These are phyloP conservation scores for Solanum stenotomum DNA, from an alignment of 257 asterid species.

Conservation along the genomic window DNA sequence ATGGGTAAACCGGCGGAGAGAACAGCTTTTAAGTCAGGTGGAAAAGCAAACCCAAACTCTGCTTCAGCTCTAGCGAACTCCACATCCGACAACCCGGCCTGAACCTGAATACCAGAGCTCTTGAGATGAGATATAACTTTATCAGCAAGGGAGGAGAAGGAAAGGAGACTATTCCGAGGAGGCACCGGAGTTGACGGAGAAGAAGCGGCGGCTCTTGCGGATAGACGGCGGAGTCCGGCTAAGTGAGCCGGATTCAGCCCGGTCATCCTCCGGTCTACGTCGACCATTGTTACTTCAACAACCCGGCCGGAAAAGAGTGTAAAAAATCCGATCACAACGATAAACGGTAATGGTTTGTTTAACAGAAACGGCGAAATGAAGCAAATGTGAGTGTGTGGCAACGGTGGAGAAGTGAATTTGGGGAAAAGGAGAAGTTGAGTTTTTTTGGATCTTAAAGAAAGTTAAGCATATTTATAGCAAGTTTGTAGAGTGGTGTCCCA, in stretches of 20 bases:
- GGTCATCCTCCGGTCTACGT: constrained; percentile 92
- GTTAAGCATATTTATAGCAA: constrained; percentile 33
- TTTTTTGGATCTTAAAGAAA: constrained; percentile 1
- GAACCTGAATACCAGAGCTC: constrained; percentile 47
- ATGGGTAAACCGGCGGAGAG: constrained; percentile 73
- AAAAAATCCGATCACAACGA: neutral
- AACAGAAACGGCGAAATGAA: neutral
- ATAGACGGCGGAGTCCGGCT: constrained; percentile 93
- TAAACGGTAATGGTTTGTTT: neutral
- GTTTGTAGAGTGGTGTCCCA: constrained; percentile 38
- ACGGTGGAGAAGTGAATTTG: neutral
- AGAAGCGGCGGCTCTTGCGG: constrained; percentile 82
- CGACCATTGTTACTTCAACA: constrained; percentile 40
- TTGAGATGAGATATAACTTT: constrained; percentile 63
- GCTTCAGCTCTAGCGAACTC: constrained; percentile 93
- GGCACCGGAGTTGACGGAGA: constrained; percentile 72
- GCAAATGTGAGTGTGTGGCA: neutral
- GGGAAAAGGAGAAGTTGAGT: constrained; percentile 17
- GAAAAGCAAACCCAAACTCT: constrained; percentile 76
- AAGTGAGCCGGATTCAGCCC: constrained; percentile 81
- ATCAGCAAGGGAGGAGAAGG: constrained; percentile 65
- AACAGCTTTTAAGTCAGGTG: constrained; percentile 84
- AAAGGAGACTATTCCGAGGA: constrained; percentile 76
- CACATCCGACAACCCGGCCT: constrained; percentile 59
- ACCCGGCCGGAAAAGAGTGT: neutral